Evolutionary conservation across 331 rosid species (phyloP), one percentile per base, ranked within the genome.

Genomic region (Pyracantha coccinea): DNA sequence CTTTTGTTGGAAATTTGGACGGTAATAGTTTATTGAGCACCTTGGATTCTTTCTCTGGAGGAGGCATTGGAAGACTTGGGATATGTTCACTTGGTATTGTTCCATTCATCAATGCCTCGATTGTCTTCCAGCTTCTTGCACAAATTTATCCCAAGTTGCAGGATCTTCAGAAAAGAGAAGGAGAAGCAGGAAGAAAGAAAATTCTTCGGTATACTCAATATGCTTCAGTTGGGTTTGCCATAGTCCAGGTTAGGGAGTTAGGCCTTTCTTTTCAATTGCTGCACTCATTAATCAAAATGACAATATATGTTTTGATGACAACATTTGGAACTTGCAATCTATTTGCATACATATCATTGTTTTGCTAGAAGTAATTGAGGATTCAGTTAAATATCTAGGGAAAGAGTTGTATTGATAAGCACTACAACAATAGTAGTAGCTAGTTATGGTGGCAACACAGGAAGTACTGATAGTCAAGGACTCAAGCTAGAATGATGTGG

Each of bases 61-160:
- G 98, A 57, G 98, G 98, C 62, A 90, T 94, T 76, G 98, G 98
- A 65, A 90, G 98, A 82, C 90, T 94, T 27, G 98, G 96, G 47
- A 80, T 94, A 74, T 94, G 98, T 72, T 93, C 98, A 38, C 95
- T 93, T 61, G 97, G 98, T 60, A 89, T 93, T 67, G 96, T 93
- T 79, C 97, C 98, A 44, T 94, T 91, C 86, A 94, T 94, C 85
- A 94, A 94, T 68, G 98, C 98, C 32, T 89, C 85, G 69, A 94
- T 94, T 76, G 98, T 94, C 75, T 93, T 94, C 88, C 98, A 94
- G 85, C 97, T 94, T 82, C 97, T 94, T 67, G 94, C 98, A 45
- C 97, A 91, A 82, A 33, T 94, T 72, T 94, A 94, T 77, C 98
- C 98, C 62, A 94, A 91, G 86, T 79, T 94, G 85, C 97, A 94